phyloP scores from a whole-genome alignment of 768 basidiomycete genomes.

The Leccinum sublutescens region DNA sequence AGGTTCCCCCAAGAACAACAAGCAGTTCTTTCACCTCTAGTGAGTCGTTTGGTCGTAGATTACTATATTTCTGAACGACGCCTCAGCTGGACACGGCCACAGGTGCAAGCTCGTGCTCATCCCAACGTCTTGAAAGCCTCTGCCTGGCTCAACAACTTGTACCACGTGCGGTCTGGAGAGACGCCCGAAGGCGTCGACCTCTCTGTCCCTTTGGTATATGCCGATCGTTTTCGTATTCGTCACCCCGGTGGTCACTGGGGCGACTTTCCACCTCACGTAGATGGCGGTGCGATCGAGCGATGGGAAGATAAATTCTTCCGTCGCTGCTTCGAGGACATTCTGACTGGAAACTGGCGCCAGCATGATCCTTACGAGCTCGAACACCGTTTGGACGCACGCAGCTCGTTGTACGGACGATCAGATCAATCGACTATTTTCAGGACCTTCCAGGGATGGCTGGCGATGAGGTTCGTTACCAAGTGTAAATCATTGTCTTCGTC shows the following conservation, averaged over 20 bases:
- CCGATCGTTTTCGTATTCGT: conserved; percentile 72
- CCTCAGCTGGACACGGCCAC: conserved; percentile 47
- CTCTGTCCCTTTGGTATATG: conserved; percentile 62
- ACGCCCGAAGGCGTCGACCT: conserved; percentile 56
- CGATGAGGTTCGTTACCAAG: conserved; percentile 49
- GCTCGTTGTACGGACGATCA: conserved; percentile 59
- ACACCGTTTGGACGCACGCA: conserved; percentile 56
- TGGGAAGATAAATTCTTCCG: conserved; percentile 65
- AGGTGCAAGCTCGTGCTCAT: conserved; percentile 68
- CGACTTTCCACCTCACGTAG: conserved; percentile 52
- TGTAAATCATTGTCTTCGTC: background rate
- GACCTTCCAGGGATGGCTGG: conserved; percentile 78
- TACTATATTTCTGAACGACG: background rate
- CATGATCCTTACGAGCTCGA: conserved; percentile 69
- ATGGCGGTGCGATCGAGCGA: conserved; percentile 68
- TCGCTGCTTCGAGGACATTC: conserved; percentile 58
- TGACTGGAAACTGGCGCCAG: conserved; percentile 57
- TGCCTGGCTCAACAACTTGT: conserved; percentile 63
- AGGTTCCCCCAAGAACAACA: conserved; percentile 57
- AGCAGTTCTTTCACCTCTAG: conserved; percentile 76
- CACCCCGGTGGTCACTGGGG: conserved; percentile 61
- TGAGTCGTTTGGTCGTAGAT: conserved; percentile 29
- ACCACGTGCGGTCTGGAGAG: conserved; percentile 42
- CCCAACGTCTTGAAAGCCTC: conserved; percentile 59
- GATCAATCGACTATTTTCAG: conserved; percentile 54